Evolutionary conservation across 345 rosid species (phyloP).

Genomic region (Euphorbia pulcherrima): DNA sequence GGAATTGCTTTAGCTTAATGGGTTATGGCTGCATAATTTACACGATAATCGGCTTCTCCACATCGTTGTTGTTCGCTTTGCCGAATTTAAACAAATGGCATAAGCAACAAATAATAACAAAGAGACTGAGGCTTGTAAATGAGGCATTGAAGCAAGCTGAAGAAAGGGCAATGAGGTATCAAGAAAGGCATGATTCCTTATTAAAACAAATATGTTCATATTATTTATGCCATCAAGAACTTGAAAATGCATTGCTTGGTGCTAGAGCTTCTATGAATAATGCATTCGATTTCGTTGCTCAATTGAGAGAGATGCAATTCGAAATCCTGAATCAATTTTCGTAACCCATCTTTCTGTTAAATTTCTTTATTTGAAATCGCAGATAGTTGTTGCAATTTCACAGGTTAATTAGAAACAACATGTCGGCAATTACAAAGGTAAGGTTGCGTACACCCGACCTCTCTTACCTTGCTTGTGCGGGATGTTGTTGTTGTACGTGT

Average conservation of each 20-base stretch:
- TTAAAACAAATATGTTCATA: conserved; percentile 39
- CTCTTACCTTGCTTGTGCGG: too few species aligned
- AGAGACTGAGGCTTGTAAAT: conserved; percentile 45
- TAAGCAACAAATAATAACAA: conserved; percentile 21
- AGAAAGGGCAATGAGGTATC: conserved; percentile 39
- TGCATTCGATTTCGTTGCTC: conserved; percentile 39
- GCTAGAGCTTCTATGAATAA: conserved; percentile 49
- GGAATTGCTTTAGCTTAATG: conserved; percentile 6
- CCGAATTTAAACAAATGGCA: conserved; percentile 39
- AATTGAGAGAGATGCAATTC: conserved; percentile 48
- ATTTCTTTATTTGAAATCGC: too few species aligned
- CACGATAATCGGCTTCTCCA: conserved; percentile 44
- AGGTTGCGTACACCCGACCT: too few species aligned
- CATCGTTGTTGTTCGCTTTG: conserved; percentile 31
- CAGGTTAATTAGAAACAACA: too few species aligned
- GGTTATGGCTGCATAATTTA: conserved; percentile 28
- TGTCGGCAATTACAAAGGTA: too few species aligned
- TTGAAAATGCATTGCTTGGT: conserved; percentile 39
- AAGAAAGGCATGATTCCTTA: conserved; percentile 57
- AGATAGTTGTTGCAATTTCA: too few species aligned
- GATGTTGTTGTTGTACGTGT: too few species aligned
- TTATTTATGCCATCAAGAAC: conserved; percentile 44
- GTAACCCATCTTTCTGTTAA: conserved; percentile 4
- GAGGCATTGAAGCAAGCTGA: conserved; percentile 53
- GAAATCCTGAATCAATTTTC: conserved; percentile 41